phyloP scores from a whole-genome alignment of 257 asterid genomes.

The Rauvolfia tetraphylla region DNA sequence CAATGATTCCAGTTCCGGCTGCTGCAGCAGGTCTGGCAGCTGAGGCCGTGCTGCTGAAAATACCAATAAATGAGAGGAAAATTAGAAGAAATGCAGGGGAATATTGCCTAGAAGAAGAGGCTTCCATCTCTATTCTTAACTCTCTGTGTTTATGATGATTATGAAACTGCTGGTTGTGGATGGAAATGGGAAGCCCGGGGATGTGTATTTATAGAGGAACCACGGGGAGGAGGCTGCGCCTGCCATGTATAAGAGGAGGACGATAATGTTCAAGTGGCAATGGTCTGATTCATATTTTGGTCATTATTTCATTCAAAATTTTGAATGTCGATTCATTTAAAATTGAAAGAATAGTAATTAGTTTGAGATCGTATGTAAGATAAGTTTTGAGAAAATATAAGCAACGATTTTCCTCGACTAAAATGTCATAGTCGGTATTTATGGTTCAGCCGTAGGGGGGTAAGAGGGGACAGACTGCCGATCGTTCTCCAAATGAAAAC shows the following conservation, averaged over 20 bases:
- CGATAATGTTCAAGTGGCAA: not conserved
- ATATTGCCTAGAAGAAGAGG: slow-evolving; percentile 1
- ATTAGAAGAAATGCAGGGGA: slow-evolving; percentile 21
- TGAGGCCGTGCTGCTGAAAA: slow-evolving; percentile 15
- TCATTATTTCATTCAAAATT: too few relatives aligned
- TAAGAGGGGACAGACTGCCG: too few relatives aligned
- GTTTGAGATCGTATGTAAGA: too few relatives aligned
- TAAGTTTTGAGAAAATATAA: too few relatives aligned
- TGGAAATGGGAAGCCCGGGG: not conserved
- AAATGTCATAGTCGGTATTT: too few relatives aligned
- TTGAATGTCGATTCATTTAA: too few relatives aligned
- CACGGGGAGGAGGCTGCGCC: not conserved
- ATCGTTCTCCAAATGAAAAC: too few relatives aligned
- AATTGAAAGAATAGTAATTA: too few relatives aligned
- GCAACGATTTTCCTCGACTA: too few relatives aligned
- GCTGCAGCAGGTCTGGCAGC: slow-evolving; percentile 25
- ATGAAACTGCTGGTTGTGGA: not conserved
- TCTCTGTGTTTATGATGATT: not conserved
- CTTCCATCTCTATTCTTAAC: slow-evolving; percentile 32
- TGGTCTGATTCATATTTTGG: too few relatives aligned
- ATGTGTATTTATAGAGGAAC: not conserved
- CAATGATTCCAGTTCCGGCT: slow-evolving; percentile 9
- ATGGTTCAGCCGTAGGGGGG: too few relatives aligned
- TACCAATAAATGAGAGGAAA: slow-evolving; percentile 8
- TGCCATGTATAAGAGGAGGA: not conserved